These are phyloP conservation scores for Podosphaera xanthii DNA, from an alignment of 2,329 filamentous ascomycete genomes.

Conservation along the genomic window DNA sequence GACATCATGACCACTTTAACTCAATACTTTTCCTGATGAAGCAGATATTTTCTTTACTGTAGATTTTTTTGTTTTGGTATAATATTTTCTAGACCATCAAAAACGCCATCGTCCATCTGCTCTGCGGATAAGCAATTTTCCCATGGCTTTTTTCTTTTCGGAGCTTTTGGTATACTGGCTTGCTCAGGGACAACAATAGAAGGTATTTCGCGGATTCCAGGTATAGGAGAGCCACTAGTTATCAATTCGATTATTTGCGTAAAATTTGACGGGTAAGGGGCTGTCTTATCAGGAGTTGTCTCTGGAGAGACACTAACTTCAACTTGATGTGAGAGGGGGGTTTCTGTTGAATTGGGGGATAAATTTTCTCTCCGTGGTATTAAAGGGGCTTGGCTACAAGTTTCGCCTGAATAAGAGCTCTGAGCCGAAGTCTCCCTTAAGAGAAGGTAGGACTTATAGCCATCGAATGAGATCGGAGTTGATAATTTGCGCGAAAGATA, in stretches of 20 bases:
- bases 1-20: no score
- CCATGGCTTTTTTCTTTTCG: constrained; percentile 46
- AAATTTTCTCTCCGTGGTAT: neutral
- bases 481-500: constrained; percentile 31
- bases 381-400: neutral
- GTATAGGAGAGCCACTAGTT: constrained; percentile 58
- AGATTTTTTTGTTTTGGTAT: constrained; percentile 11
- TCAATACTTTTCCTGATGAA: no score
- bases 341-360: neutral
- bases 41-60: no score
- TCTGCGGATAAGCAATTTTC: constrained; percentile 31
- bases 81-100: constrained; percentile 13
- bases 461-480: constrained; percentile 36
- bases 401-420: neutral
- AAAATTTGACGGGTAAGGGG: constrained; percentile 63
- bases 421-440: constrained; percentile 4
- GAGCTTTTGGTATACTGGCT: constrained; percentile 21
- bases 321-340: neutral
- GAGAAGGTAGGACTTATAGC: constrained; percentile 40
- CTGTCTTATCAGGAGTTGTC: constrained; percentile 13
- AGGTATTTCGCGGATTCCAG: constrained; percentile 72
- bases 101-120: constrained; percentile 12
- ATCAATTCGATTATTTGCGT: constrained; percentile 71
- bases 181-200: constrained; percentile 52
- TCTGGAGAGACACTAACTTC: neutral